A percentile compares a stretch with the other conserved stretches of the same genome.
phyloP scores from a whole-genome alignment of 73 alveolate species.

The Paramecium octaurelia region DNA sequence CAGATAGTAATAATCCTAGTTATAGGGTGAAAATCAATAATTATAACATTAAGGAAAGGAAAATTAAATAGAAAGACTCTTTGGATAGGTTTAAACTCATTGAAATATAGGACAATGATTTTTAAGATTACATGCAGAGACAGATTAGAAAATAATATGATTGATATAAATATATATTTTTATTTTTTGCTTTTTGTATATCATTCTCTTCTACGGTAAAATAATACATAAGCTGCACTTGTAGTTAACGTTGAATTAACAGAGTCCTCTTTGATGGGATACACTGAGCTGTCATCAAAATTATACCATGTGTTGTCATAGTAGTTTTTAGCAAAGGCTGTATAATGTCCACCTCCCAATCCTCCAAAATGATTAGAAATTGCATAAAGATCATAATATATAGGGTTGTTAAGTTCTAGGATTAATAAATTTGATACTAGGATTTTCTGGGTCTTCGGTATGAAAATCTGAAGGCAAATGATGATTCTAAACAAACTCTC shows the following conservation, averaged over 20 bases:
- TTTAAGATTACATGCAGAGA: not conserved
- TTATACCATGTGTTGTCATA: constrained; percentile 75
- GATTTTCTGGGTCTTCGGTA: not conserved
- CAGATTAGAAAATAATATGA: not conserved
- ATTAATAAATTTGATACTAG: not conserved
- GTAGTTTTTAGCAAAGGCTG: constrained; percentile 86
- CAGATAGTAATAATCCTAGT: not conserved
- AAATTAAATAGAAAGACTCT: not conserved
- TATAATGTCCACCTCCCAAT: constrained; percentile 96
- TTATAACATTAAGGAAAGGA: not conserved
- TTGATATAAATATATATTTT: not conserved
- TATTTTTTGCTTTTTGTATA: not conserved
- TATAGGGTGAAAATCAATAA: not conserved
- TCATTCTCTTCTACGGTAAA: constrained; percentile 83
- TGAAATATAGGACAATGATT: not conserved
- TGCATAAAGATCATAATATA: constrained; percentile 92
- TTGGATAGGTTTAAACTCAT: not conserved
- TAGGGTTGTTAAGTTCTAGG: constrained; percentile 61
- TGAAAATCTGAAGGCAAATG: not conserved
- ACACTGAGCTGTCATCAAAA: constrained; percentile 80
- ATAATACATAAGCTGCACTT: constrained; percentile 87
- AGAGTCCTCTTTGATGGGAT: constrained; percentile 47
- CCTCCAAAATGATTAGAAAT: constrained; percentile 96
- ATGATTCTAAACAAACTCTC: constrained; percentile 68
- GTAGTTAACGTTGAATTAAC: constrained; percentile 53